These are phyloP conservation scores for Epichloe coenophiala DNA, from an alignment of 2,329 filamentous ascomycete species.

Conservation along the genomic window DNA sequence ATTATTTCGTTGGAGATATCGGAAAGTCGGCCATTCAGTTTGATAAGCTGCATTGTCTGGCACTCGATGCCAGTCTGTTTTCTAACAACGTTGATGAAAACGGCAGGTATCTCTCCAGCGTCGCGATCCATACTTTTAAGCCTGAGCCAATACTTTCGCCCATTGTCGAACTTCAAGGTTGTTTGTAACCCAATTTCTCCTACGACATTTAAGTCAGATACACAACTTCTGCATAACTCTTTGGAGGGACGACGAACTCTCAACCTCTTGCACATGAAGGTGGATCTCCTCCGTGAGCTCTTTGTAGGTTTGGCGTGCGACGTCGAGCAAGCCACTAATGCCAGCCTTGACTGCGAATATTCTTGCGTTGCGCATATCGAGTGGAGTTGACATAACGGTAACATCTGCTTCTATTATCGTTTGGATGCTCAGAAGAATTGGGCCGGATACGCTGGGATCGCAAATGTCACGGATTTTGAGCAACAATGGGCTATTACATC, in stretches of 20 bases:
- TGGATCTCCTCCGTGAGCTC: constrained; percentile 71
- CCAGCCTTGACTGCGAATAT: constrained; percentile 82
- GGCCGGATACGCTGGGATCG: constrained; percentile 43
- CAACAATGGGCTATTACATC: constrained; percentile 51
- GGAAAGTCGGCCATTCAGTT: constrained; percentile 63
- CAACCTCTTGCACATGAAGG: constrained; percentile 54
- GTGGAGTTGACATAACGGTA: constrained; percentile 59
- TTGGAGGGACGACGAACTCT: constrained; percentile 31
- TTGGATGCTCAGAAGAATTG: constrained; percentile 51
- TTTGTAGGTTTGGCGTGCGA: constrained; percentile 79
- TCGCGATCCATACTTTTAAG: constrained; percentile 52
- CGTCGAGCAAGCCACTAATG: constrained; percentile 74
- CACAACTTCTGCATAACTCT: background rate
- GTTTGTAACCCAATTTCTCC: constrained; percentile 44
- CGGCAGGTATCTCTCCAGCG: constrained; percentile 39
- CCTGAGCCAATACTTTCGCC: constrained; percentile 67
- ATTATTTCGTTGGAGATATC: constrained; percentile 77
- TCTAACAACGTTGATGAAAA: constrained; percentile 64
- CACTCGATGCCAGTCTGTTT: constrained; percentile 73
- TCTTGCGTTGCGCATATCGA: constrained; percentile 81
- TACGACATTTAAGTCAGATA: constrained; percentile 13
- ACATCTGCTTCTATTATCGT: constrained; percentile 69
- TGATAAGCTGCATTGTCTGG: constrained; percentile 72
- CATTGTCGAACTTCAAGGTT: constrained; percentile 61
- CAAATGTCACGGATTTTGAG: constrained; percentile 58